Evolutionary conservation across 2,329 filamentous ascomycete genomes (phyloP), one percentile per base, ranked within the genome.

Genomic region (Alternaria brassicicola): DNA sequence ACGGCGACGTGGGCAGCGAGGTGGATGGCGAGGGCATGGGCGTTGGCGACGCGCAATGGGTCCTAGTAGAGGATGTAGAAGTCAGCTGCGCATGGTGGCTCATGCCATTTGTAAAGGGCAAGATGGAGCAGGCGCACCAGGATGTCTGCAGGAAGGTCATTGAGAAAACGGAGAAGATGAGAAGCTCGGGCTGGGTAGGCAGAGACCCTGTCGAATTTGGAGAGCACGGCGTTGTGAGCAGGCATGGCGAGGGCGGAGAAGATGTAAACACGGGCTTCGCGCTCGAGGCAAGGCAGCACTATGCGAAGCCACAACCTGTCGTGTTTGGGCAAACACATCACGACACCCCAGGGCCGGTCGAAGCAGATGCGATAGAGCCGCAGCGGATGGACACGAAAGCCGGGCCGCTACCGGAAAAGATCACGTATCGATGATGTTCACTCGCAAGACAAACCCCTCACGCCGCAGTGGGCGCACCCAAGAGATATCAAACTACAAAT

Each of bases 11-110:
- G 12, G 69, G 59, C 8, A 66, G 65, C 3, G 72, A 72, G 53
- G 64, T 75, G 0, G 72, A 72, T 15, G 73, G 72, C 7, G 73
- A 76, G 45, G 71, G 72, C 10, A 66, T 66, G 59, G 73, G 73
- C 13, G 51, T 75, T 3, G 74, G 72, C 3, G 65, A 73, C 35
- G 73, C 71, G 7, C 64, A 68, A 30, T 76, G 70, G 67, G 68
- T 75, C 47, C 62, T 77, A 3, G 73, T 75, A 6, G 74, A 77
- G 38, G 73, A 77, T 36, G 73, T 75, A 6, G 70, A 74, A 45
- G 71, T 76, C 26, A 64, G 57, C 50, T 76, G 73, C 51, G 61
- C 65, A 10, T 73, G 72, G 71, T 76, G 63, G 60, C 62, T 77
- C 30, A 77, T 77, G 74, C 74, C 73, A 1, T 73, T 77, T 50